A percentile compares a stretch with the other conserved stretches of the same genome.
Evolutionary conservation across 495 filamentous ascomycete genomes (phyloP).

Genomic region (Podospora sp.): DNA sequence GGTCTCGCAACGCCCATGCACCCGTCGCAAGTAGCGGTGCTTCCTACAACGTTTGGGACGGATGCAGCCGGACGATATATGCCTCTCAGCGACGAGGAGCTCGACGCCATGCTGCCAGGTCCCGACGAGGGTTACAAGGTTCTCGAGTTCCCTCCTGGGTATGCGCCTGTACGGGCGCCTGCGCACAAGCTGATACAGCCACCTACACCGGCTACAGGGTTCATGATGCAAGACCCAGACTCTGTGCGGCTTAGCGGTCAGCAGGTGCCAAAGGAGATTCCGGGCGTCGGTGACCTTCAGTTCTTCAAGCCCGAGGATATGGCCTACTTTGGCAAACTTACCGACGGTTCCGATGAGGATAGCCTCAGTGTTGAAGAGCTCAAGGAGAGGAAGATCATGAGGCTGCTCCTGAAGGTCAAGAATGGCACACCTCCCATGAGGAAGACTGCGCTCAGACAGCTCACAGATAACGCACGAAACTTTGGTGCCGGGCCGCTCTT

Average conservation of each 20-base stretch:
- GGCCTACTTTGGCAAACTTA: slow-evolving; percentile 97
- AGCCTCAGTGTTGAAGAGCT: slow-evolving; percentile 90
- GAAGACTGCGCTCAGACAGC: slow-evolving; percentile 97
- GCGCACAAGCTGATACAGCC: slow-evolving; percentile 78
- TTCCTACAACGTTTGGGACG: slow-evolving; percentile 70
- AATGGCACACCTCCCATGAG: slow-evolving; percentile 99
- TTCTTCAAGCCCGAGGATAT: slow-evolving; percentile 99
- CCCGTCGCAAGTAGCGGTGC: slow-evolving; percentile 65
- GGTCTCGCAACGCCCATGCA: slow-evolving; percentile 87
- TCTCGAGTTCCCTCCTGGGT: slow-evolving; percentile 89
- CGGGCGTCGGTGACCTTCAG: slow-evolving; percentile 94
- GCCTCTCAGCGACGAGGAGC: slow-evolving; percentile 86
- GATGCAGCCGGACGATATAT: slow-evolving; percentile 80
- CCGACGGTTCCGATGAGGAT: slow-evolving; percentile 92
- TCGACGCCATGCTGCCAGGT: slow-evolving; percentile 85
- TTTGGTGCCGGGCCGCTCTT: slow-evolving; percentile 95
- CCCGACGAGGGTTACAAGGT: slow-evolving; percentile 86
- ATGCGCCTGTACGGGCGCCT: slow-evolving; percentile 78
- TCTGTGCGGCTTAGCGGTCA: slow-evolving; percentile 79
- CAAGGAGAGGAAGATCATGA: slow-evolving; percentile 98
- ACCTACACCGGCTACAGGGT: slow-evolving; percentile 72
- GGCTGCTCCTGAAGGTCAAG: slow-evolving; percentile 96
- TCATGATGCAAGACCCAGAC: slow-evolving; percentile 97
- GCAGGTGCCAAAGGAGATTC: slow-evolving; percentile 93
- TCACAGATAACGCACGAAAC: slow-evolving; percentile 96